phyloP scores from a whole-genome alignment of 305 asterid genomes.

The Fraxinus dipetala region DNA sequence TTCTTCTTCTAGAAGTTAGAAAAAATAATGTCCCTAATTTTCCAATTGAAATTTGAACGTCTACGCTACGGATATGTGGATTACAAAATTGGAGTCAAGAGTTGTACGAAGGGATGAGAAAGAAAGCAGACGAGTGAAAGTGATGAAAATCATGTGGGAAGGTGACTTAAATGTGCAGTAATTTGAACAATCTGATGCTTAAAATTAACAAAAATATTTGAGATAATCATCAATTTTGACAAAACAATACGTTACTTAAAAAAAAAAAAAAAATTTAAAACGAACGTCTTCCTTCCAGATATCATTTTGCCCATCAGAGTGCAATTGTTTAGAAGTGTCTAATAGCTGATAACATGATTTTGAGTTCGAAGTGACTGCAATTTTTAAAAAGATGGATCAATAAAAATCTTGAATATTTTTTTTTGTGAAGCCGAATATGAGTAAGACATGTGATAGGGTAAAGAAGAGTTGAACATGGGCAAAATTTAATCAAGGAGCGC shows the following conservation, averaged over 20 bases:
- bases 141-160: background rate
- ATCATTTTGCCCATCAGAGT: background rate
- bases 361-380: no score
- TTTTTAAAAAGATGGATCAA: background rate
- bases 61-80: background rate
- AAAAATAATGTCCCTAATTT: background rate
- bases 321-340: background rate
- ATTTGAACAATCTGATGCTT: background rate
- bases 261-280: no score
- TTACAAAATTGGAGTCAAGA: background rate
- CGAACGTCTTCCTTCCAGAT: background rate
- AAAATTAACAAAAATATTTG: background rate
- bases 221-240: background rate
- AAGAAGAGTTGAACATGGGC: background rate
- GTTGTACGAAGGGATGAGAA: background rate
- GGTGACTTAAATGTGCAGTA: background rate
- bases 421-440: no score
- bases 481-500: background rate
- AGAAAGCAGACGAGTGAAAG: background rate
- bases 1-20: background rate
- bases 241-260: background rate
- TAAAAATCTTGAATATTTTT: no score
- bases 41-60: background rate
- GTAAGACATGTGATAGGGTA: no score
- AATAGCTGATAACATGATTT: background rate